A percentile compares a stretch with the other conserved stretches of the same genome.
phyloP scores from a whole-genome alignment of 1,139 yeast genomes.

The Debaryomycetaceae sp. region DNA sequence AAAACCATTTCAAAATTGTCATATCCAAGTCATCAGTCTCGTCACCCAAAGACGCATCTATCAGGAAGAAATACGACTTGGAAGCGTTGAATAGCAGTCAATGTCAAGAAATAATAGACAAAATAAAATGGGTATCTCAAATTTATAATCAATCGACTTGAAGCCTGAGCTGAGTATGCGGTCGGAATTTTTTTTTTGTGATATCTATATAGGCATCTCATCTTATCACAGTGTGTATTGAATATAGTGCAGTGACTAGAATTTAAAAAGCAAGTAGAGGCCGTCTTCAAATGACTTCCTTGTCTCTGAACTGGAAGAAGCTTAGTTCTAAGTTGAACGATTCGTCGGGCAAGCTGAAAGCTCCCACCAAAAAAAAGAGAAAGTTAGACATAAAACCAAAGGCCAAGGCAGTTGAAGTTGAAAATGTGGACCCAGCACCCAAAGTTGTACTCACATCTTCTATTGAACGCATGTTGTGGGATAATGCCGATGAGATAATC shows the following conservation, averaged over 20 bases:
- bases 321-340: constrained; percentile 21
- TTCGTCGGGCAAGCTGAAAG: constrained; percentile 1
- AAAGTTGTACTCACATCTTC: constrained; percentile 8
- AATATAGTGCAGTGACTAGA: neutral
- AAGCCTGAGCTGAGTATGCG: no score
- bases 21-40: constrained; percentile 56
- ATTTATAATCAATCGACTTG: constrained; percentile 29
- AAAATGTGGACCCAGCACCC: neutral
- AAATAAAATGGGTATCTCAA: constrained; percentile 51
- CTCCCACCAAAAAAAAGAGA: constrained; percentile 2
- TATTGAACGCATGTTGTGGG: constrained; percentile 29
- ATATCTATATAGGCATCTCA: neutral
- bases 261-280: neutral
- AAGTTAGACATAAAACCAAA: neutral
- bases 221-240: neutral
- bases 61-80: constrained; percentile 74
- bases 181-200: neutral
- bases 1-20: constrained; percentile 77
- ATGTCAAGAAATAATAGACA: constrained; percentile 72
- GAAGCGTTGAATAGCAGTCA: constrained; percentile 66
- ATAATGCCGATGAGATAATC: constrained; percentile 21
- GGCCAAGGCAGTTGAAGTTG: neutral
- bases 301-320: constrained; percentile 37
- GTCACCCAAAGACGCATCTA: constrained; percentile 16
- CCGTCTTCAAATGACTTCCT: constrained; percentile 11